phyloP scores from a whole-genome alignment of 257 asterid species.

The Ehretia macrophylla region DNA sequence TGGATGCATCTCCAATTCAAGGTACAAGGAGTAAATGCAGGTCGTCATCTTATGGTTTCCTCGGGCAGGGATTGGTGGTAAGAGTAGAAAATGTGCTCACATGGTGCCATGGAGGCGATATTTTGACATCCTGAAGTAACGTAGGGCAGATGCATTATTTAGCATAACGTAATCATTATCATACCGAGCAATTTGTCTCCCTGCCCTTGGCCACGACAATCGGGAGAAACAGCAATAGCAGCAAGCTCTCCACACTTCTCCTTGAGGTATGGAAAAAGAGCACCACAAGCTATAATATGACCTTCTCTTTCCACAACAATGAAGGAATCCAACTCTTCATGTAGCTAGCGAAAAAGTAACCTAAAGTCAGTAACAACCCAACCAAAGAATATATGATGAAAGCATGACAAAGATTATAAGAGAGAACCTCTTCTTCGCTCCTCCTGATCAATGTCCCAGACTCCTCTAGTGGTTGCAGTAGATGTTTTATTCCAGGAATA shows the following conservation, averaged over 20 bases:
- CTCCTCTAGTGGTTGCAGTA: slow-evolving; percentile 80
- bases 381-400: slow-evolving; percentile 2
- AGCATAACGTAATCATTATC: slow-evolving; percentile 4
- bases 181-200: slow-evolving; percentile 98
- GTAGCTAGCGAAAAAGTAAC: slow-evolving; percentile 37
- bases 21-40: no score
- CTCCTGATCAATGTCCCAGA: slow-evolving; percentile 82
- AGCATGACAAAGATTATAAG: not conserved
- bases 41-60: no score
- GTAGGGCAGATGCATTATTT: slow-evolving; percentile 3
- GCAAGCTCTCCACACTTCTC: slow-evolving; percentile 97
- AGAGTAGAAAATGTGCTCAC: no score
- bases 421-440: slow-evolving; percentile 69
- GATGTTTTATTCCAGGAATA: slow-evolving; percentile 65
- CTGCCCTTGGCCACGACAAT: slow-evolving; percentile 96
- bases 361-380: not conserved
- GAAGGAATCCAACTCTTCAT: slow-evolving; percentile 55
- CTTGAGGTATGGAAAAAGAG: slow-evolving; percentile 68
- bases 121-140: not conserved
- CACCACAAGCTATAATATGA: slow-evolving; percentile 87
- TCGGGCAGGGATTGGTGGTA: no score
- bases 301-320: slow-evolving; percentile 94
- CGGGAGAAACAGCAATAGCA: slow-evolving; percentile 97
- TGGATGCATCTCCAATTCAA: no score
- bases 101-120: not conserved